phyloP scores from a whole-genome alignment of 1,284 basidiomycete species.

The Sparassis latifolia region DNA sequence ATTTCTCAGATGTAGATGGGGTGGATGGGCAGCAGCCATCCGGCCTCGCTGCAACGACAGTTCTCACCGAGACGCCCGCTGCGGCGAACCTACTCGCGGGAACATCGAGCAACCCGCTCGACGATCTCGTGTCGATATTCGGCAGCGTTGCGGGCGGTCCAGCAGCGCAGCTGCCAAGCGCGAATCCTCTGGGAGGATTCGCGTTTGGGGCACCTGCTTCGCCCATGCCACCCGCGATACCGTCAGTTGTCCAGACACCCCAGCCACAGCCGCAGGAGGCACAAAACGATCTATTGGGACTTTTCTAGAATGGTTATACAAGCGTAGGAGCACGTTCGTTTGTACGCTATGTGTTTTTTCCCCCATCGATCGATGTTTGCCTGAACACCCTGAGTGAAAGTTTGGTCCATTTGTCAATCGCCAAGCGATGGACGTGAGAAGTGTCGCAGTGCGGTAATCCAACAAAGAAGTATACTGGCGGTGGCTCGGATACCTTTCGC shows the following conservation, averaged over 20 bases:
- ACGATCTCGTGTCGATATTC: slow-evolving; percentile 88
- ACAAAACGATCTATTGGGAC: slow-evolving; percentile 43
- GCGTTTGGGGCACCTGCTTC: slow-evolving; percentile 17
- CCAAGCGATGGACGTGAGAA: too few species aligned
- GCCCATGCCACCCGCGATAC: slow-evolving; percentile 13
- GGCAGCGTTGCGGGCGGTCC: slow-evolving; percentile 37
- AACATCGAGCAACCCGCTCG: slow-evolving; percentile 81
- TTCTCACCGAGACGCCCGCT: slow-evolving; percentile 64
- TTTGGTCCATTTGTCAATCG: too few species aligned
- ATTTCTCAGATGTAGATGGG: slow-evolving; percentile 76
- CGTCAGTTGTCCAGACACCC: slow-evolving; percentile 15
- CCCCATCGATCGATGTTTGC: too few species aligned
- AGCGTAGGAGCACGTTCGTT: background rate
- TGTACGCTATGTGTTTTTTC: background rate
- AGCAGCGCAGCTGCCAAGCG: slow-evolving; percentile 12
- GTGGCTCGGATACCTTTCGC: background rate
- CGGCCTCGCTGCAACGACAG: slow-evolving; percentile 69
- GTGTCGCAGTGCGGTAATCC: too few species aligned
- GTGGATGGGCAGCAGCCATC: slow-evolving; percentile 46
- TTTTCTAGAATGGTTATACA: slow-evolving; percentile 31
- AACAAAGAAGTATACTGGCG: background rate
- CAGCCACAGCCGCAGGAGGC: slow-evolving; percentile 21
- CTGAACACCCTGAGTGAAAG: too few species aligned
- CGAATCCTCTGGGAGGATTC: slow-evolving; percentile 20
- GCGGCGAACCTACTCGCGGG: slow-evolving; percentile 62